A percentile compares a stretch with the other conserved stretches of the same genome.
Evolutionary conservation across 2,329 filamentous ascomycete genomes (phyloP).

Genomic region (Neurospora sp.): DNA sequence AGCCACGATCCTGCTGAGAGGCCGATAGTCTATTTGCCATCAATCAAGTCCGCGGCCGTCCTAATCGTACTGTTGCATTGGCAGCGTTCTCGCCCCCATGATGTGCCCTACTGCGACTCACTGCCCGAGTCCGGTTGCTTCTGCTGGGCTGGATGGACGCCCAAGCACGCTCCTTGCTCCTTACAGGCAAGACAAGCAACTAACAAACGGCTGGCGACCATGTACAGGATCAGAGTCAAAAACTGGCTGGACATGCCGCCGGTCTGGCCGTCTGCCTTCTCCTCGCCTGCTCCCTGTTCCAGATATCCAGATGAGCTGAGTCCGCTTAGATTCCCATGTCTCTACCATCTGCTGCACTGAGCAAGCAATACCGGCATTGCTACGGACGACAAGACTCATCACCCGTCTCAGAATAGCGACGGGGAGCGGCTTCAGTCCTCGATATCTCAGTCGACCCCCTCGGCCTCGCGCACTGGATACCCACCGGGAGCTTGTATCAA

Average conservation of each 20-base stretch:
- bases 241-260: not conserved
- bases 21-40: not conserved
- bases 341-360: not conserved
- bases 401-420: not conserved
- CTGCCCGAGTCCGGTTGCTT: not conserved
- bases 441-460: not conserved
- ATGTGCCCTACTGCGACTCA: not conserved
- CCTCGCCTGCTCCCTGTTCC: not conserved
- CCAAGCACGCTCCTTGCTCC: not conserved
- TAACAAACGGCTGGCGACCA: not conserved
- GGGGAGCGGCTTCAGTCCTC: not conserved
- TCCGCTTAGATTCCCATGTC: not conserved
- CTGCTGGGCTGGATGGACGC: not conserved
- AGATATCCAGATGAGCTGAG: not conserved
- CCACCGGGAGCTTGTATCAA: not conserved
- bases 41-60: not conserved
- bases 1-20: not conserved
- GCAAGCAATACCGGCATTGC: not conserved
- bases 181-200: not conserved
- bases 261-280: not conserved
- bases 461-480: not conserved
- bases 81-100: not conserved
- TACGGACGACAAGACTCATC: not conserved
- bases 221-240: not conserved
- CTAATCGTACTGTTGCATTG: not conserved